Base-by-base conservation (phyloP, 768 basidiomycete genomes). In the Lactifluus pinguis region DNA sequence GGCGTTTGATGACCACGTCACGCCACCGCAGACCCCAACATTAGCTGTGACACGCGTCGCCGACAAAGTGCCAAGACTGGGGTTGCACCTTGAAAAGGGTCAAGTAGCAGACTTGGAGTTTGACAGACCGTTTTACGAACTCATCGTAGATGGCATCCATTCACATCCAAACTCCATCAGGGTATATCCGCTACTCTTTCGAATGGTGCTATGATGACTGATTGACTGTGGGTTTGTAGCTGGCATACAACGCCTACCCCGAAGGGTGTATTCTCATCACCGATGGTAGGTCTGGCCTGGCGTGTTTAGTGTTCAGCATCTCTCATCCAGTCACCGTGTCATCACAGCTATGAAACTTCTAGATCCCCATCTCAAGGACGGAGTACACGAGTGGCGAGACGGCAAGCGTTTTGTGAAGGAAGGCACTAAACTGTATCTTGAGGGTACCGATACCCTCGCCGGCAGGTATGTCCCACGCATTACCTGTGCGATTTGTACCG, bases 121-220 rank as follows among this genome's bases (percentile, higher is more conserved):
- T 73, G 77, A 78, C 66, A 76, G 90, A 64, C 93, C 93, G 14
- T 95, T 83, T 72, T 95, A 90, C 68, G 91, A 87, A 56, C 75
- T 95, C 55, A 95, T 95, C 63, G 92, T 92, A 7, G 93, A 95
- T 70, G 93, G 92, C 0, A 83, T 93, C 56, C 93, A 95, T 69
- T 89, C 84, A 13, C 92, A 95, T 71, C 92, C 93, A 15, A 90
- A 92, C 70, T 90, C 90, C 48, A 89, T 95, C 59, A 78, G 89
- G 67, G 88, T 93, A 71, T 58, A 85, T 76, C 38, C 4, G 15
- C 60, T 19, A 44, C 32, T 49, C 11, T 3, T 44, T 42, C 14
- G 2, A 32, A 17, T 0, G 7, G 9, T 49, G 6, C 9, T 19
- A 38, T 21, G n/a, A 21, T 32, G 64, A 34, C 59, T 29, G 47